Percentiles rank a stretch among this genome's conserved stretches.
phyloP scores from a whole-genome alignment of 2,329 filamentous ascomycete genomes.

The Cytospora mali region DNA sequence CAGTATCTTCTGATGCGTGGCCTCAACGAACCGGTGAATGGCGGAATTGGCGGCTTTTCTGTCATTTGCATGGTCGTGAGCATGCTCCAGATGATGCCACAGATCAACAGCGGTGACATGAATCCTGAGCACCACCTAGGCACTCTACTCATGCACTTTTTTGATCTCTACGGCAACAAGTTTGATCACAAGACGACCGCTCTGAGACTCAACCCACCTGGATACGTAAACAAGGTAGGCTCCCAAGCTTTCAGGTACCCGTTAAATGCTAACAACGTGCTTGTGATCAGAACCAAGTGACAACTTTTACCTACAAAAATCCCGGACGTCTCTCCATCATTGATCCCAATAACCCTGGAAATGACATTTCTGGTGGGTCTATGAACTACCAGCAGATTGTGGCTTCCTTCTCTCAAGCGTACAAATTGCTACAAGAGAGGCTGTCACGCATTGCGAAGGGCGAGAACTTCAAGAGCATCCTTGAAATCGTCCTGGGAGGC shows the following conservation, averaged over 20 bases:
- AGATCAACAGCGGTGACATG: conserved; percentile 63
- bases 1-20: conserved; percentile 89
- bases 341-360: conserved; percentile 81
- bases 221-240: conserved; percentile 75
- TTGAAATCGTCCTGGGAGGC: conserved; percentile 72
- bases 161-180: conserved; percentile 83
- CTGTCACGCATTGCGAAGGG: conserved; percentile 53
- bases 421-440: conserved; percentile 56
- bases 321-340: conserved; percentile 78
- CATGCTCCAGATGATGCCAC: conserved; percentile 79
- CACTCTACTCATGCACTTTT: conserved; percentile 81
- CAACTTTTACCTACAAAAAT: conserved; percentile 58
- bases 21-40: conserved; percentile 87
- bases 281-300: conserved; percentile 45
- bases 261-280: conserved; percentile 3
- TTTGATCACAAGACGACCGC: conserved; percentile 73
- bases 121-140: conserved; percentile 70
- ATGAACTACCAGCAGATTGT: conserved; percentile 69
- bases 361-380: conserved; percentile 91
- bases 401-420: conserved; percentile 68
- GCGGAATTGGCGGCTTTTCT: conserved; percentile 91
- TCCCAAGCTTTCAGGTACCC: neutral
- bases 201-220: conserved; percentile 75
- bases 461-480: conserved; percentile 54
- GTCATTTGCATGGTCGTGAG: conserved; percentile 92